Base-by-base conservation (phyloP, 257 asterid species). In the Thymus mandschuricus region DNA sequence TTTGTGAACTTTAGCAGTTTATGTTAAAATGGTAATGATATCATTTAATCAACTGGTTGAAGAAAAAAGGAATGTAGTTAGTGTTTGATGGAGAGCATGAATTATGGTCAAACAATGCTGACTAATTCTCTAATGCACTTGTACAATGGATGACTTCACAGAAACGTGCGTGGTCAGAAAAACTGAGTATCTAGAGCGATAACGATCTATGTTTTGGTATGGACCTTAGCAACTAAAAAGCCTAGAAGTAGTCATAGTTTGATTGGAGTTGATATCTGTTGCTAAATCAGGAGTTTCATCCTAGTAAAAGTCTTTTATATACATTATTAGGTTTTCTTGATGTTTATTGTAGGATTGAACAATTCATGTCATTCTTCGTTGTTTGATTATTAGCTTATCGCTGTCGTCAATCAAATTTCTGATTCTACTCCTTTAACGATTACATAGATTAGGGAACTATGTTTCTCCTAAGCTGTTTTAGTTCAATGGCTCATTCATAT, bases 1-100 rank as follows among this genome's bases (percentile, higher is more conserved):
- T 68, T 10, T 29, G 58, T 64, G 30, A 49, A 21, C 15, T 50
- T 8, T 66, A 50, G 59, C 8, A 44, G 74, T 30, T 21, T 21
- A 21, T 21, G 21, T 21, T 21, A 21, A 21, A 21, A 21, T 21
- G 0, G 21, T 21, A 21, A 21, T 21, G 21, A 21, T 21, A 21
- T 21, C 21, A 21, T 21, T 21, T 21, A 21, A 21, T 21, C 21
- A 21, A 21, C 21, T 21, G 21, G 21, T 21, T 21, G 21, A 21
- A 21, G 21, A 21, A 21, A 21, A 21, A 21, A 21, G 21, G 21
- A 21, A 21, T 21, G 21, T 21, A 21, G 21, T 21, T 21, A 21
- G 21, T 21, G 21, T 21, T 21, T 21, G 21, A 21, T 21, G 21
- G 21, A 31, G 48, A 60, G 40, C 28, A 2, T 59, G 1, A 3